These are phyloP conservation scores for Pseudozyma flocculosa DNA, from an alignment of 1,284 basidiomycete species.

Conservation along the genomic window DNA sequence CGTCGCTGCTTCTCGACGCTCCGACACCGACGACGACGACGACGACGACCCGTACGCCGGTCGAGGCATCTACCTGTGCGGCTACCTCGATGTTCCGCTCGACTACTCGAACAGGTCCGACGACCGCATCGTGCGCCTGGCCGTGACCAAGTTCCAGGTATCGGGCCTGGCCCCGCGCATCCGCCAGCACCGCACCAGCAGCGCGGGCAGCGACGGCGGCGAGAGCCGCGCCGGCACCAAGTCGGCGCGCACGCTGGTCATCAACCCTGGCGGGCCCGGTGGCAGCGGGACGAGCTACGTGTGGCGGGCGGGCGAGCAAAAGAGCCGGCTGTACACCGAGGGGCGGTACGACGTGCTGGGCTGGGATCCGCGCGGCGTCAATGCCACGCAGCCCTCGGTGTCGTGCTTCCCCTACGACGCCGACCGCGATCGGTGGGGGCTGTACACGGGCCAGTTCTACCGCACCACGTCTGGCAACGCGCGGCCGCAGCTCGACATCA, in stretches of 20 bases:
- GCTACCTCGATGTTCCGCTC: conserved; percentile 33
- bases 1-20: too few species aligned
- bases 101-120: conserved; percentile 35
- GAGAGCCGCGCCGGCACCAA: conserved; percentile 1
- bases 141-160: conserved; percentile 17
- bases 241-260: conserved; percentile 14
- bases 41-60: neutral
- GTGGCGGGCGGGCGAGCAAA: conserved; percentile 8
- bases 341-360: conserved; percentile 22
- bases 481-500: conserved; percentile 1
- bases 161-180: neutral
- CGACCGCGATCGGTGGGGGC: conserved; percentile 27
- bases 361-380: conserved; percentile 30
- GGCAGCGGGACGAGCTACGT: conserved; percentile 19
- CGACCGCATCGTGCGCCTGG: conserved; percentile 9
- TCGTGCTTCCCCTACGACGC: conserved; percentile 29
- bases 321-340: conserved; percentile 11
- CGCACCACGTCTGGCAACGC: conserved; percentile 1
- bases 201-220: neutral
- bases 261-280: conserved; percentile 37
- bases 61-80: conserved; percentile 17
- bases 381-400: conserved; percentile 16
- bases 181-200: neutral
- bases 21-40: neutral
- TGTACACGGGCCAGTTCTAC: conserved; percentile 5